These are phyloP conservation scores for Naganishia antarctica DNA, from an alignment of 768 basidiomycete genomes.

Conservation along the genomic window DNA sequence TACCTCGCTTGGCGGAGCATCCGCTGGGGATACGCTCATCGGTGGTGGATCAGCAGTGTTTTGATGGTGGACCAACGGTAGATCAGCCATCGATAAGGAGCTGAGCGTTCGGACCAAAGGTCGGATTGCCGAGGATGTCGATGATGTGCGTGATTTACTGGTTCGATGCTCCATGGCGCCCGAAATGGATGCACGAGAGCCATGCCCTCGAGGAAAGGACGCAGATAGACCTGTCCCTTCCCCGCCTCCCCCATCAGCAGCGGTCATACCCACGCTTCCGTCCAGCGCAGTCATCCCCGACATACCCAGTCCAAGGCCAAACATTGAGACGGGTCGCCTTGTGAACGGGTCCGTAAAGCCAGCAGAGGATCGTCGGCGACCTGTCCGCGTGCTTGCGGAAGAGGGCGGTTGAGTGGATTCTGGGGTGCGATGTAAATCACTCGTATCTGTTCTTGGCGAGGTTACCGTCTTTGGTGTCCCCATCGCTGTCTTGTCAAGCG, in stretches of 20 bases:
- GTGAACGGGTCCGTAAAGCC: conserved; percentile 26
- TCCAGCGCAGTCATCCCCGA: conserved; percentile 24
- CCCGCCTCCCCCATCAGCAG: neutral
- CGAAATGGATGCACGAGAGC: conserved; percentile 26
- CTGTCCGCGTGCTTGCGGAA: neutral
- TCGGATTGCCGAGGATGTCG: conserved; percentile 24
- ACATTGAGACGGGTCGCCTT: conserved; percentile 21
- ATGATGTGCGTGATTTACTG: conserved; percentile 21
- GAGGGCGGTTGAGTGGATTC: conserved; percentile 12
- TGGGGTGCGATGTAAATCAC: neutral
- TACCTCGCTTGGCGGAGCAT: conserved; percentile 41
- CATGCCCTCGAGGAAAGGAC: conserved; percentile 18
- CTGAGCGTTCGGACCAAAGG: conserved; percentile 36
- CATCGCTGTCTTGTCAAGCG: neutral
- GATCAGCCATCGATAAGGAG: conserved; percentile 31
- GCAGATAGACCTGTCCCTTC: neutral
- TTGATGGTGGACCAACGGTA: conserved; percentile 15
- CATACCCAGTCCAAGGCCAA: conserved; percentile 25
- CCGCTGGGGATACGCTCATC: conserved; percentile 40
- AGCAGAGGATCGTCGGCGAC: conserved; percentile 9
- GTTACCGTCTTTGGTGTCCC: neutral
- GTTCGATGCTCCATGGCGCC: conserved; percentile 10
- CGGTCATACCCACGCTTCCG: neutral
- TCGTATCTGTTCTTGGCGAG: neutral
- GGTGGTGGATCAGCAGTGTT: conserved; percentile 31